These are phyloP conservation scores for Chrysosporium keratinophilum DNA, from an alignment of 2,329 filamentous ascomycete genomes.

Conservation along the genomic window DNA sequence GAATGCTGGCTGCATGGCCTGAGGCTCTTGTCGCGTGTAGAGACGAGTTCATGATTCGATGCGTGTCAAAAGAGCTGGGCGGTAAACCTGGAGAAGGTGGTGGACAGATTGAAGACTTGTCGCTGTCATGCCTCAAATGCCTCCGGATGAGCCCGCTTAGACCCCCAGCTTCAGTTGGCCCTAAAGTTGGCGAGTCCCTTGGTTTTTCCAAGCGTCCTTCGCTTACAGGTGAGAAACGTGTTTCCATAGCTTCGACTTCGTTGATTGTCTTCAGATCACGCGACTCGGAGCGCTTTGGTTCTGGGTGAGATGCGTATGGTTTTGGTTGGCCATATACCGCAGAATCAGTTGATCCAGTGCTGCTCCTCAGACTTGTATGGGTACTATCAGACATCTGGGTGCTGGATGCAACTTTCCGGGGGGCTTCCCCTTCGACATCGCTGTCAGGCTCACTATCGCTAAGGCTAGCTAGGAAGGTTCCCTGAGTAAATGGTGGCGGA, in stretches of 20 bases:
- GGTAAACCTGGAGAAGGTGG: constrained; percentile 34
- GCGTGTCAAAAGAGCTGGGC: constrained; percentile 26
- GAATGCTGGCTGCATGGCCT: constrained; percentile 40
- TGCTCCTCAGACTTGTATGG: constrained; percentile 31
- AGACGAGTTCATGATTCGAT: constrained; percentile 21
- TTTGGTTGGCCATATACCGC: constrained; percentile 13
- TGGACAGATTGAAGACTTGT: constrained; percentile 67
- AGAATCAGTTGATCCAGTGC: constrained; percentile 22
- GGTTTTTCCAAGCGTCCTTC: constrained; percentile 8
- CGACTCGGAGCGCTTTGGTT: constrained; percentile 31
- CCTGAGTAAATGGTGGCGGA: constrained; percentile 20
- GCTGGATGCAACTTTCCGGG: constrained; percentile 20
- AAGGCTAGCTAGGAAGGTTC: constrained; percentile 29
- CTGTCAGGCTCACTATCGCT: constrained; percentile 32
- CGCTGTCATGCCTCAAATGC: constrained; percentile 73
- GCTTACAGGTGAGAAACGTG: constrained; percentile 10
- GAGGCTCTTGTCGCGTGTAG: constrained; percentile 26
- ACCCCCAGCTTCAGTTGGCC: constrained; percentile 47
- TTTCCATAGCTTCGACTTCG: constrained; percentile 24
- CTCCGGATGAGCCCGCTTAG: constrained; percentile 73
- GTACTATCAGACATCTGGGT: constrained; percentile 26
- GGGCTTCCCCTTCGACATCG: constrained; percentile 26
- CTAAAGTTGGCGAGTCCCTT: constrained; percentile 69
- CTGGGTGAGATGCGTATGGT: constrained; percentile 23
- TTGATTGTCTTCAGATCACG: constrained; percentile 34